Evolutionary conservation across 441 rosid genomes (phyloP).

Genomic region (Erysimum cheiri): DNA sequence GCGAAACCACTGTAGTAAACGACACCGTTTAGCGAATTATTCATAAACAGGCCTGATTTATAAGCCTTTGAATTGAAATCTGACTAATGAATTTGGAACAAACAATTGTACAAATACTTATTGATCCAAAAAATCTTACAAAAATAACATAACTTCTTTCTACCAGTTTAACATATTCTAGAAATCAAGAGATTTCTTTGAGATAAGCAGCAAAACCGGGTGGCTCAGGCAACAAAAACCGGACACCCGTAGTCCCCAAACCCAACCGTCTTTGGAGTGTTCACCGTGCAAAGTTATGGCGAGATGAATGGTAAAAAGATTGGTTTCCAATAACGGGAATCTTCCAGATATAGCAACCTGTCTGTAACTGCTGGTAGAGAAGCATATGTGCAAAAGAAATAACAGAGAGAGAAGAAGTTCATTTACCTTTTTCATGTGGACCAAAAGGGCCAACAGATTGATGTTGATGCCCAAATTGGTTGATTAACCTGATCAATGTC

Average conservation of each 20-base stretch:
- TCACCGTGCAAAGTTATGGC: conserved; percentile 7
- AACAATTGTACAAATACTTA: neutral
- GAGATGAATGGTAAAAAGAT: conserved; percentile 12
- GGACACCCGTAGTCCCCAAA: neutral
- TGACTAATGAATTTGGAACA: neutral
- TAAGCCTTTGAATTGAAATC: neutral
- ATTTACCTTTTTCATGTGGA: conserved; percentile 34
- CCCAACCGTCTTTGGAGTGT: neutral
- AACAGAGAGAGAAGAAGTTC: conserved; percentile 1
- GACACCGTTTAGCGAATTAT: neutral
- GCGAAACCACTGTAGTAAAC: neutral
- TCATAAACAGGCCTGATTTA: neutral
- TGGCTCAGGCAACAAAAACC: neutral
- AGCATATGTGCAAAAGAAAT: conserved; percentile 26
- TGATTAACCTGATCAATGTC: conserved; percentile 32
- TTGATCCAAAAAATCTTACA: conserved; percentile 1
- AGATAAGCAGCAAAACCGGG: conserved; percentile 5
- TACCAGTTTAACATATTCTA: neutral
- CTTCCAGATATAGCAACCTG: conserved; percentile 30
- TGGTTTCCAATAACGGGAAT: conserved; percentile 4
- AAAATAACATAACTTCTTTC: neutral
- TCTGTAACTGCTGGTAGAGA: neutral
- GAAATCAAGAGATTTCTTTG: conserved; percentile 12
- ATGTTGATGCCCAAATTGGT: conserved; percentile 21
- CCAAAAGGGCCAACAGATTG: conserved; percentile 20